phyloP scores from a whole-genome alignment of 768 basidiomycete genomes.

The Tulasnella sp. region DNA sequence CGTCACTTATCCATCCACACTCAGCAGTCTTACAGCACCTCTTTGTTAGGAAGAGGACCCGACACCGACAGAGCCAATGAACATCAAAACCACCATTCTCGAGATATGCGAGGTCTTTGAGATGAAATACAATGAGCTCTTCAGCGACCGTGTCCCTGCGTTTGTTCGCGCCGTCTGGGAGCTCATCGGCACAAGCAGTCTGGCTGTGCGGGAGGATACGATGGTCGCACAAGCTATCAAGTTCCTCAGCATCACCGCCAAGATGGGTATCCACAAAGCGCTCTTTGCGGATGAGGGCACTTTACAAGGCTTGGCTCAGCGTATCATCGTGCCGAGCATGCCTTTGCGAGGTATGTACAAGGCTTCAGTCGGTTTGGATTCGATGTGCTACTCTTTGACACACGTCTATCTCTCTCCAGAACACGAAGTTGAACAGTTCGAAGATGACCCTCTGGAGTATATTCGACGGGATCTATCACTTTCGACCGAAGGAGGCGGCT shows the following conservation, averaged over 20 bases:
- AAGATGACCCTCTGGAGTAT: conserved; percentile 95
- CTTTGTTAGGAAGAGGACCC: conserved; percentile 70
- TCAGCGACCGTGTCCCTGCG: conserved; percentile 64
- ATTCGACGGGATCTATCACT: conserved; percentile 83
- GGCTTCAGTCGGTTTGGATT: not conserved
- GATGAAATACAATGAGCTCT: conserved; percentile 79
- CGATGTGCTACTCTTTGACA: not conserved
- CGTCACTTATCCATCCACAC: not conserved
- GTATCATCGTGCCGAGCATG: conserved; percentile 94
- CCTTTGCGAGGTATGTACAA: conserved; percentile 60
- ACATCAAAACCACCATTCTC: conserved; percentile 85
- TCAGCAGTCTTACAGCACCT: conserved; percentile 34
- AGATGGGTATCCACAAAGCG: conserved; percentile 76
- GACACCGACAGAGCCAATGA: conserved; percentile 82
- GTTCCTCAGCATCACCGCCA: conserved; percentile 91
- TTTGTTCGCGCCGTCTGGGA: conserved; percentile 92
- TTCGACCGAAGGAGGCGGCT: conserved; percentile 65
- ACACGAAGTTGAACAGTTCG: conserved; percentile 93
- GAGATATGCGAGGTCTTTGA: conserved; percentile 91
- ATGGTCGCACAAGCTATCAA: conserved; percentile 82
- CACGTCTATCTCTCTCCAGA: conserved; percentile 47
- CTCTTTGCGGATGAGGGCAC: conserved; percentile 79
- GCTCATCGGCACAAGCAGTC: conserved; percentile 53
- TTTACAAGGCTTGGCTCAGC: conserved; percentile 79
- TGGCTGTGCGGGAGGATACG: conserved; percentile 31